Base-by-base conservation (phyloP, 805 yeast species). In the Starmerella tilneyi region DNA sequence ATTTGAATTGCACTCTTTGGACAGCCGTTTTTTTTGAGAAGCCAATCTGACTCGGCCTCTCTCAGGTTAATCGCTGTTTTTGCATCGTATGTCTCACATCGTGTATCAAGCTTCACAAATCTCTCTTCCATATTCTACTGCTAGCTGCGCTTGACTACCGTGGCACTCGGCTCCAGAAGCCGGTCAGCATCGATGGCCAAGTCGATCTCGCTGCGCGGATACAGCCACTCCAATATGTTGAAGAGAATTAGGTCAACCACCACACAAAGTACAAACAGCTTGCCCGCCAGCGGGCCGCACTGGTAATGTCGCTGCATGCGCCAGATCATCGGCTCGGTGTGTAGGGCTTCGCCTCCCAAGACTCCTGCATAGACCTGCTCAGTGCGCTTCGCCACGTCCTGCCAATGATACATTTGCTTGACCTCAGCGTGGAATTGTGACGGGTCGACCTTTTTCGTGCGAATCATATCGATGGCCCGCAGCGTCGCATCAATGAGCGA, bases 321-420 rank as follows among this genome's bases (percentile, higher is more conserved):
- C 23, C 69, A 70, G 7, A 79, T 53, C 49, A 84, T 64, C 0
- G 79, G 72, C 50, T 74, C 75, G 38, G 74, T 69, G n/a, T 65
- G 47, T 20, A 50, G 48, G 3, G 50, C 29, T 9, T 23, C 40
- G 29, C 21, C 29, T n/a, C 24, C 22, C 20, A 48, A 21, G 6
- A 40, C 50, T 16, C 47, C 45, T 39, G 77, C 68, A 63, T 92
- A 92, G 4, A 92, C 96, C 15, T 65, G 66, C 55, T 84, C 94
- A 0, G 98, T 92, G 37, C 98, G 67, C 39, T 65, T 64, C 0
- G 98, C 97, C 17, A 92, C 82, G 57, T 88, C 82, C 45, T 67
- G 68, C 99, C 99, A 92, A 56, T 84, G 83, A 62, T 92, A 92
- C 92, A 92, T 84, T 28, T 68, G 62, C 27, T 75, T 73, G 19